Evolutionary conservation across 371 early-diverging fungal genomes (phyloP).

Genomic region (Nematocida ironsii): DNA sequence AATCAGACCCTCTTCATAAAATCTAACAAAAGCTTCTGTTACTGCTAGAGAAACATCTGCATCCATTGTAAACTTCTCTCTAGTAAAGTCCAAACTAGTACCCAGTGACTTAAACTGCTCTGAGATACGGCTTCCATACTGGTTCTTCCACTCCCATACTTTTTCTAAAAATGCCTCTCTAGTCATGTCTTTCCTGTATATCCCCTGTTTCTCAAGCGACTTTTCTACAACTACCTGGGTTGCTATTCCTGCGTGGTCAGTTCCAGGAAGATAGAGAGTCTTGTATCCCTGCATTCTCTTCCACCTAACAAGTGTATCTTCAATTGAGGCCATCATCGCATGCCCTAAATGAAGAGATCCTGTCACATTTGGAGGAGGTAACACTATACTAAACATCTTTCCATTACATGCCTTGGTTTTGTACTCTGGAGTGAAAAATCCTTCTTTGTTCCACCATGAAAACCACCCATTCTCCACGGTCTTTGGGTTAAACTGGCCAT

Average conservation of each 20-base stretch:
- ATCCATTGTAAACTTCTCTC: constrained; percentile 91
- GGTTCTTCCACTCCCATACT: constrained; percentile 93
- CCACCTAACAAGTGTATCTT: constrained; percentile 87
- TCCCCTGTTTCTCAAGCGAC: constrained; percentile 78
- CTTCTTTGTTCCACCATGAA: constrained; percentile 84
- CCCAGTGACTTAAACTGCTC: constrained; percentile 87
- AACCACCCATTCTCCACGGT: constrained; percentile 94
- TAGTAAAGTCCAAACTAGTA: constrained; percentile 85
- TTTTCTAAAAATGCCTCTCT: constrained; percentile 82
- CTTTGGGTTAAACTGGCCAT: constrained; percentile 76
- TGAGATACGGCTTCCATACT: constrained; percentile 76
- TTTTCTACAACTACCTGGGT: constrained; percentile 97
- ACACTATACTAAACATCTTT: constrained; percentile 78
- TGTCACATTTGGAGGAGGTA: constrained; percentile 98
- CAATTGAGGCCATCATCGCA: constrained; percentile 87
- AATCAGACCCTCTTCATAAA: constrained; percentile 91
- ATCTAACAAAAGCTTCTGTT: constrained; percentile 83
- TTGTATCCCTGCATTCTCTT: constrained; percentile 93
- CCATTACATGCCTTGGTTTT: constrained; percentile 73
- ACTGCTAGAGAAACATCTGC: constrained; percentile 79
- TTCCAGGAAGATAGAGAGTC: constrained; percentile 89
- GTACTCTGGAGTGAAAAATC: constrained; percentile 81
- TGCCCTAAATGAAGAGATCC: constrained; percentile 96
- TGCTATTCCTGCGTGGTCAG: constrained; percentile 98
- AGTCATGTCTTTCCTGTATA: constrained; percentile 85